phyloP scores from a whole-genome alignment of 257 asterid species.

The Scutellaria minor region DNA sequence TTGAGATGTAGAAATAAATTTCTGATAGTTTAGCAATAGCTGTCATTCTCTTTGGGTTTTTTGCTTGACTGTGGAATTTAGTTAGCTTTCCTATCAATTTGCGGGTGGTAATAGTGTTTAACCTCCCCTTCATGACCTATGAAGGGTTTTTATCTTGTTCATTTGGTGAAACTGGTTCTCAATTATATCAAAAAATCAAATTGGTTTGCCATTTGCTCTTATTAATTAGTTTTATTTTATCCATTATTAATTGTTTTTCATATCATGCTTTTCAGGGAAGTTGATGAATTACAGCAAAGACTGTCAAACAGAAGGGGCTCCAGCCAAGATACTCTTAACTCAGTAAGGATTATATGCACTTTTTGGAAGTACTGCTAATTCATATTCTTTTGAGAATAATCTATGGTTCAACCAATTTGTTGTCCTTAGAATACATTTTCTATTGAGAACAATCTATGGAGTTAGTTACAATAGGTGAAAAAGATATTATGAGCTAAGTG shows the following conservation, averaged over 20 bases:
- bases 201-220: conserved; percentile 1
- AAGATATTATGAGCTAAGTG: conserved; percentile 5
- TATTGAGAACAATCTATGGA: not conserved
- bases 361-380: conserved; percentile 15
- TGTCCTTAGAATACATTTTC: no score
- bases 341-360: conserved; percentile 46
- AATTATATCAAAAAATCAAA: conserved; percentile 2
- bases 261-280: conserved; percentile 47
- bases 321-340: conserved; percentile 46
- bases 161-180: conserved; percentile 12
- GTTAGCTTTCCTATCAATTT: conserved; percentile 9
- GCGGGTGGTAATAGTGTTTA: conserved; percentile 17
- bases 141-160: not conserved
- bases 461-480: conserved; percentile 16
- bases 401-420: no score
- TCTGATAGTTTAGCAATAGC: not conserved
- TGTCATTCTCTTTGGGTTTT: not conserved
- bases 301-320: conserved; percentile 45
- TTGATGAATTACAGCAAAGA: conserved; percentile 50
- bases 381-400: conserved; percentile 8
- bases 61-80: not conserved
- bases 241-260: conserved; percentile 10
- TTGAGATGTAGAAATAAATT: conserved; percentile 3
- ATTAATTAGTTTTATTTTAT: conserved; percentile 3
- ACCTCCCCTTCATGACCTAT: not conserved